These are phyloP conservation scores for Thermoascus crustaceus DNA, from an alignment of 2,329 filamentous ascomycete genomes.

Conservation along the genomic window DNA sequence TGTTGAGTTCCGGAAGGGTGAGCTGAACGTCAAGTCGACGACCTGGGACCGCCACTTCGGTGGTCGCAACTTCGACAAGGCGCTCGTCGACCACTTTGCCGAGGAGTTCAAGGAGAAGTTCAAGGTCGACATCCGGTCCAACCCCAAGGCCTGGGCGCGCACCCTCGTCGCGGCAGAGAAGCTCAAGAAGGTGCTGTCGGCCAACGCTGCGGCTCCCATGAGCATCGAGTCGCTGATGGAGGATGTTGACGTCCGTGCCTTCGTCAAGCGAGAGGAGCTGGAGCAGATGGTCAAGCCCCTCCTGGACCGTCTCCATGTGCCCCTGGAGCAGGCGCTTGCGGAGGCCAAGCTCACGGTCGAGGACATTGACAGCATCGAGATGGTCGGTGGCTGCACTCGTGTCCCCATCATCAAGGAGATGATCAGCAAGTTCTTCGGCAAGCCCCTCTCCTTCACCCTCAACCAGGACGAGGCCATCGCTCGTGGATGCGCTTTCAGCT, in stretches of 20 bases:
- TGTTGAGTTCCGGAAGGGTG: constrained; percentile 94
- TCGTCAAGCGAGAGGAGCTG: constrained; percentile 90
- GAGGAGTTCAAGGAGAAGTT: constrained; percentile 96
- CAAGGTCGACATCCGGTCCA: constrained; percentile 89
- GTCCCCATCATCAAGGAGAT: constrained; percentile 85
- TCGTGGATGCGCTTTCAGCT: constrained; percentile 92
- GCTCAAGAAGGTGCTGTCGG: constrained; percentile 95
- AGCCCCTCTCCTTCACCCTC: constrained; percentile 85
- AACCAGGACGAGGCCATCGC: constrained; percentile 98
- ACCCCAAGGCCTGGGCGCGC: constrained; percentile 82
- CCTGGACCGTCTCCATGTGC: constrained; percentile 60
- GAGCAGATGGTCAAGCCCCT: constrained; percentile 85
- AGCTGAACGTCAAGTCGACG: constrained; percentile 86
- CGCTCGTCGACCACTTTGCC: constrained; percentile 86
- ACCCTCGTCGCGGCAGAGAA: constrained; percentile 87
- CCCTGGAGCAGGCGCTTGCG: constrained; percentile 85
- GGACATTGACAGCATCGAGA: constrained; percentile 87
- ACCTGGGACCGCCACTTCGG: constrained; percentile 94
- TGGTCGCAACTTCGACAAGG: constrained; percentile 94
- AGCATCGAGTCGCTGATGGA: constrained; percentile 99
- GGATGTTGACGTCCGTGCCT: constrained; percentile 79
- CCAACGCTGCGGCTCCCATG: constrained; percentile 83
- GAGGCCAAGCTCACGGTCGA: constrained; percentile 85
- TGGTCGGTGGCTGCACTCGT: constrained; percentile 91
- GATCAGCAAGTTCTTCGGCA: constrained; percentile 86